phyloP scores from a whole-genome alignment of 306 rosid species.

The Delonix regia region DNA sequence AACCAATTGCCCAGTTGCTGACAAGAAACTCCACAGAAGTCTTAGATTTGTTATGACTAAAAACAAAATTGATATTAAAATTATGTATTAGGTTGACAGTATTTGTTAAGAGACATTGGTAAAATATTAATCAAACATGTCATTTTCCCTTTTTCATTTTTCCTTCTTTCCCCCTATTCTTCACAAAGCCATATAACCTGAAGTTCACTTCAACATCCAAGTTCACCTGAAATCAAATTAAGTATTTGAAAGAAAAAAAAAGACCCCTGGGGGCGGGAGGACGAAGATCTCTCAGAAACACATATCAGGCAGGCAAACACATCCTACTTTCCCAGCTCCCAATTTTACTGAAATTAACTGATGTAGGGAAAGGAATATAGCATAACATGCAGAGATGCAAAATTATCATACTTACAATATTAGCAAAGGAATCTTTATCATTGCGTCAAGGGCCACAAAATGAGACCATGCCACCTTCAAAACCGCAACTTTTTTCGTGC shows the following conservation, averaged over 20 bases:
- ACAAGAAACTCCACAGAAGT: background rate
- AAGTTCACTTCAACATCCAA: background rate
- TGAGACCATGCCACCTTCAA: slow-evolving; percentile 57
- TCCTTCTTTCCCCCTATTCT: background rate
- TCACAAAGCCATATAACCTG: background rate
- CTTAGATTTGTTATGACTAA: background rate
- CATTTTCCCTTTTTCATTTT: background rate
- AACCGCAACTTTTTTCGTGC: slow-evolving; percentile 45
- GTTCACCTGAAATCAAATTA: background rate
- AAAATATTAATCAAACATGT: background rate
- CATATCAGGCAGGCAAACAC: background rate
- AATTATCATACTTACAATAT: slow-evolving; percentile 70
- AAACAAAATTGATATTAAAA: background rate
- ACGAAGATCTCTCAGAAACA: background rate
- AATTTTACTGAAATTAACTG: background rate
- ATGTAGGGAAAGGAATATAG: slow-evolving; percentile 8
- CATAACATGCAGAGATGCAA: slow-evolving; percentile 13
- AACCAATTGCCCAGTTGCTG: background rate
- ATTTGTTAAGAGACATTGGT: background rate
- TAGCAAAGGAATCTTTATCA: slow-evolving; percentile 72
- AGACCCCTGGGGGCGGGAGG: too few species aligned
- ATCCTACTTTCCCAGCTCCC: background rate
- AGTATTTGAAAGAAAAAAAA: background rate
- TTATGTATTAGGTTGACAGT: background rate
- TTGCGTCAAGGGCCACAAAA: slow-evolving; percentile 63